Evolutionary conservation across 2,329 filamentous ascomycete genomes (phyloP), one percentile per base, ranked within the genome.

Genomic region (Neofusicoccum kwambonambiense): DNA sequence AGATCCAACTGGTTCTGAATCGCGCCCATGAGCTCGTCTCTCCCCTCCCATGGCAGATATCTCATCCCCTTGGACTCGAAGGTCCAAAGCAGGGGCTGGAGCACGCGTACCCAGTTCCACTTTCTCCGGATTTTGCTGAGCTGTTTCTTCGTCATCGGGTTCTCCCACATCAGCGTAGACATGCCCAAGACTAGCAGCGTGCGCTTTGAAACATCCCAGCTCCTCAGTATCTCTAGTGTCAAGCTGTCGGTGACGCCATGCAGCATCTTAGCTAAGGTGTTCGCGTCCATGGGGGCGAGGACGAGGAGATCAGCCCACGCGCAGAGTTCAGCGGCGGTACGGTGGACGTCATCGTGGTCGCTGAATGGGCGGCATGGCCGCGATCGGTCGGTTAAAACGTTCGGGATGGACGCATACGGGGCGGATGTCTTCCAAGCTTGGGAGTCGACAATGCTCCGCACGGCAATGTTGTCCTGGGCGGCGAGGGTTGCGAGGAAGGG

Each of bases 261-360:
- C 73, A 97, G 83, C 92, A 97, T 96, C 75, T 92, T 92, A 35
- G 91, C 91, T 64, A 97, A 83, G 64, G 89, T 89, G 73, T 95
- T 90, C 7, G 92, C 91, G 75, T 95, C 90, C 56, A 96, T 89
- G 3, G 93, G 92, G 6, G 90, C 90, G 64, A 96, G 86, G 37
- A 97, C 88, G 65, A 97, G 83, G 69, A 97, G 80, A 76, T 97
- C 91, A 5, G 93, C 92, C 93, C 93, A 97, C 67, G 91, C 86
- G 69, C 92, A 91, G 66, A 96, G 52, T 34, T 58, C 63, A 8
- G 37, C 63, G 52, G 63, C 63, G 17, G 54, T 44, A 11, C 47
- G 52, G 12, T 58, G 44, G 22, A 64, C 54, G 37, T 64, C 52
- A 34, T 64, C 63, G 49, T 64, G 54, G 22, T 42, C 47, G 31